Conservation (phyloP, 1,139 yeast genomes). For the Blastobotrys elegans region DNA sequence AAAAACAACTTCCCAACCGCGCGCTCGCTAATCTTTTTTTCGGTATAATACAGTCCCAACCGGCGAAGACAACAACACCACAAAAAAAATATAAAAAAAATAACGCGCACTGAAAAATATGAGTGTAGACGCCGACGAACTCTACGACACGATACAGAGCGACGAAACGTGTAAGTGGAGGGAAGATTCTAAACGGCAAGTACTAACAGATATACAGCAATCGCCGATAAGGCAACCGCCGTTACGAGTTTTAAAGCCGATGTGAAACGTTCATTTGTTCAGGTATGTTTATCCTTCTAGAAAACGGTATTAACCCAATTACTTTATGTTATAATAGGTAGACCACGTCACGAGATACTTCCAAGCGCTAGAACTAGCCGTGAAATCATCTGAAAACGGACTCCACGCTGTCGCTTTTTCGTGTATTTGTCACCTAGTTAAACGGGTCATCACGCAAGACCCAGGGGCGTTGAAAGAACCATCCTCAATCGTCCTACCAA, state of each 20-base stretch:
- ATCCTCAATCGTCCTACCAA: slow-evolving; percentile 51
- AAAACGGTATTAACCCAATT: neutral
- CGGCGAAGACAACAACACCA: neutral
- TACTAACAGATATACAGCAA: slow-evolving; percentile 14
- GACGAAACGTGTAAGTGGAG: slow-evolving; percentile 17
- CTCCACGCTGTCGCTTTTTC: slow-evolving; percentile 53
- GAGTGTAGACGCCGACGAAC: slow-evolving; percentile 21
- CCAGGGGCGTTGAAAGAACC: slow-evolving; percentile 48
- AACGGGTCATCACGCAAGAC: slow-evolving; percentile 72
- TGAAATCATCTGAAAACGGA: slow-evolving; percentile 39
- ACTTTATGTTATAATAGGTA: no score
- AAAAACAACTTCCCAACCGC: no score
- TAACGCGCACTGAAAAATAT: slow-evolving; percentile 4
- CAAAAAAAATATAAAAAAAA: neutral
- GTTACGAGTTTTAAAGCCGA: slow-evolving; percentile 57
- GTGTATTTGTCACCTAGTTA: slow-evolving; percentile 67
- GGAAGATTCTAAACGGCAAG: no score
- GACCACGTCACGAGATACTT: slow-evolving; percentile 49
- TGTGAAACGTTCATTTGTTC: slow-evolving; percentile 44
- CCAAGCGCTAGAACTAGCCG: slow-evolving; percentile 49
- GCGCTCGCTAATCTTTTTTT: no score
- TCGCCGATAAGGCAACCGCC: slow-evolving; percentile 37
- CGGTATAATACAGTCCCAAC: no score
- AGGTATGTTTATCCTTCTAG: slow-evolving; percentile 10
- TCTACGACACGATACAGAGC: slow-evolving; percentile 18